Percentiles rank a stretch among this genome's conserved stretches.
Evolutionary conservation across 2,329 filamentous ascomycete genomes (phyloP).

Genomic region (Claviceps spartinae): DNA sequence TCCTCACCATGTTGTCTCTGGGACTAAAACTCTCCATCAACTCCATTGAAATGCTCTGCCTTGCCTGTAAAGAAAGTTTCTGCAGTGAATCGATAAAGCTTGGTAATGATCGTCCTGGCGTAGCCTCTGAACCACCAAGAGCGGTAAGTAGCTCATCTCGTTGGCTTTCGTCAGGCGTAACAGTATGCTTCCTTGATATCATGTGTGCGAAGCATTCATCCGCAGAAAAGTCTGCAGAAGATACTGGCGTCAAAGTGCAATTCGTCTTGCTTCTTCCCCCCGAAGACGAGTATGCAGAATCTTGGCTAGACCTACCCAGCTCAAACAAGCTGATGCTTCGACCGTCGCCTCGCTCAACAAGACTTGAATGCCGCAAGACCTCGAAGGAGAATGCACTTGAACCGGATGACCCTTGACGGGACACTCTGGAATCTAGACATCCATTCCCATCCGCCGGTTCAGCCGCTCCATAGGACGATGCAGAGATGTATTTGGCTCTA

Average conservation of each 20-base stretch:
- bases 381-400: neutral
- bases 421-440: neutral
- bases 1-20: neutral
- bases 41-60: neutral
- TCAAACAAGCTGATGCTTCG: neutral
- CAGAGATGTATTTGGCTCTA: neutral
- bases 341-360: neutral
- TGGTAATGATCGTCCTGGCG: neutral
- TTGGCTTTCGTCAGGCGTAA: constrained; percentile 1
- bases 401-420: neutral
- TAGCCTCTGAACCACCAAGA: neutral
- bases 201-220: neutral
- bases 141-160: constrained; percentile 2
- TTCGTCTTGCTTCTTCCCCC: neutral
- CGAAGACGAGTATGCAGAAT: neutral
- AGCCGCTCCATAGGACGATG: neutral
- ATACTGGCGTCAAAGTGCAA: constrained; percentile 1
- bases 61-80: neutral
- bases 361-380: neutral
- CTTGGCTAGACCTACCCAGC: neutral
- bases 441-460: neutral
- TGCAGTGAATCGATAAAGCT: neutral
- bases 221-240: neutral
- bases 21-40: no score
- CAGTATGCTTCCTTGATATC: neutral